Percentiles rank a stretch among this genome's conserved stretches.
Evolutionary conservation across 257 asterid genomes (phyloP).

Genomic region (Schizonepeta tenuifolia): DNA sequence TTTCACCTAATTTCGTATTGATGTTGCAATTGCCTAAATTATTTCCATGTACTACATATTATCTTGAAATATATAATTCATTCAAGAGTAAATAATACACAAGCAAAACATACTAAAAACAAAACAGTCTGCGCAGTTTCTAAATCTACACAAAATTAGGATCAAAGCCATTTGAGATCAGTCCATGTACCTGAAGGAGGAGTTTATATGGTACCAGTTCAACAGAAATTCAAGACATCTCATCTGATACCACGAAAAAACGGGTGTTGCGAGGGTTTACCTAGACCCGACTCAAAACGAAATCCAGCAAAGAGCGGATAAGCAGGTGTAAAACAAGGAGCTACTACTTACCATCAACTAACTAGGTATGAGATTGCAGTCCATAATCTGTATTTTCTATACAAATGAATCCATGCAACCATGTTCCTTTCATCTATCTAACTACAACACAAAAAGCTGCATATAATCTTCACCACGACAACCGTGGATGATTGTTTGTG

Average conservation of each 20-base stretch:
- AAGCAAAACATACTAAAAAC: not conserved
- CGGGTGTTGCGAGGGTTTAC: not conserved
- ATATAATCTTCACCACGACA: slow-evolving; percentile 6
- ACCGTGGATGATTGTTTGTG: not conserved
- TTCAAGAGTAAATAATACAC: not conserved
- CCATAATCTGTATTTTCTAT: slow-evolving; percentile 21
- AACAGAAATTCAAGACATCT: not conserved
- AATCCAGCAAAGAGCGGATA: not conserved
- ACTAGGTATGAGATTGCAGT: slow-evolving; percentile 6
- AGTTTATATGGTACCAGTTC: not conserved
- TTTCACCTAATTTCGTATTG: no score
- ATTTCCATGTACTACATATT: no score
- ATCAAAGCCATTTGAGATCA: not conserved
- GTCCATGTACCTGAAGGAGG: not conserved
- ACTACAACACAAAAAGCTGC: slow-evolving; percentile 17
- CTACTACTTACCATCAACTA: not conserved
- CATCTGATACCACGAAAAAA: not conserved
- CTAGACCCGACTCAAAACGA: not conserved
- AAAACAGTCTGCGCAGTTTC: not conserved
- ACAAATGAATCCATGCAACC: slow-evolving; percentile 35
- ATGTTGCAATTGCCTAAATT: no score
- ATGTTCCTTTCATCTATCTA: slow-evolving; percentile 32
- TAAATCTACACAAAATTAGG: not conserved
- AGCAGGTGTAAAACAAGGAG: no score
- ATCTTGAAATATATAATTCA: no score